Evolutionary conservation across 345 rosid genomes (phyloP).

Genomic region (Turritis glabra): DNA sequence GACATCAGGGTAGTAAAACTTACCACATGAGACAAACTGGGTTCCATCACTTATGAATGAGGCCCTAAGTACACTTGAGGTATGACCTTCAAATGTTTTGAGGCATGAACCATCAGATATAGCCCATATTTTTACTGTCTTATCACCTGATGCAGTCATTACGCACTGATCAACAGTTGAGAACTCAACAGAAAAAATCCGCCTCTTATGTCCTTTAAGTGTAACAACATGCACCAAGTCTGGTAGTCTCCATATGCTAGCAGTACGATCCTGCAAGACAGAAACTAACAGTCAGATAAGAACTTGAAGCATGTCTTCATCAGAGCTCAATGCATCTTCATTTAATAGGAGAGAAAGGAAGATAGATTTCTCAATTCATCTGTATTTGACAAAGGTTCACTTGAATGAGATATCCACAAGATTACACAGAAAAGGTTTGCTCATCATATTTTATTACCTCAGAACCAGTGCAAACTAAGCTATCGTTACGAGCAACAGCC

Average conservation of each 20-base stretch:
- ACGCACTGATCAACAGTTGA: slow-evolving; percentile 97
- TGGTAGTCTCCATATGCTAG: slow-evolving; percentile 92
- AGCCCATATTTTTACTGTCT: slow-evolving; percentile 89
- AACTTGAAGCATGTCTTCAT: not conserved
- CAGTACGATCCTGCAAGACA: slow-evolving; percentile 80
- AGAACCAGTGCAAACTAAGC: slow-evolving; percentile 89
- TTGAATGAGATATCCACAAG: slow-evolving; percentile 9
- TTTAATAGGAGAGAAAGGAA: slow-evolving; percentile 8
- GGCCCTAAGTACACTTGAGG: slow-evolving; percentile 85
- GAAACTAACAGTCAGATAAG: slow-evolving; percentile 18
- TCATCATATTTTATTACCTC: slow-evolving; percentile 56
- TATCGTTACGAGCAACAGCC: slow-evolving; percentile 89
- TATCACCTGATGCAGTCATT: slow-evolving; percentile 94
- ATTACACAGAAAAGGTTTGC: not conserved
- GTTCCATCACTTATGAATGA: slow-evolving; percentile 86
- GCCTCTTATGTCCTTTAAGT: slow-evolving; percentile 88
- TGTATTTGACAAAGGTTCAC: not conserved
- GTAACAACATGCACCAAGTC: slow-evolving; percentile 78
- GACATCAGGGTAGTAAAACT: slow-evolving; percentile 30
- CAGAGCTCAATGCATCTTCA: slow-evolving; percentile 1
- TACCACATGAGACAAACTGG: slow-evolving; percentile 94
- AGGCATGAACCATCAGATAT: slow-evolving; percentile 92
- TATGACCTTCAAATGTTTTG: slow-evolving; percentile 96
- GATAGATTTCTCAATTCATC: not conserved
- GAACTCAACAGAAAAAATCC: slow-evolving; percentile 96